Evolutionary conservation across 805 yeast genomes (phyloP).

Genomic region (Huiozyma sinensis): DNA sequence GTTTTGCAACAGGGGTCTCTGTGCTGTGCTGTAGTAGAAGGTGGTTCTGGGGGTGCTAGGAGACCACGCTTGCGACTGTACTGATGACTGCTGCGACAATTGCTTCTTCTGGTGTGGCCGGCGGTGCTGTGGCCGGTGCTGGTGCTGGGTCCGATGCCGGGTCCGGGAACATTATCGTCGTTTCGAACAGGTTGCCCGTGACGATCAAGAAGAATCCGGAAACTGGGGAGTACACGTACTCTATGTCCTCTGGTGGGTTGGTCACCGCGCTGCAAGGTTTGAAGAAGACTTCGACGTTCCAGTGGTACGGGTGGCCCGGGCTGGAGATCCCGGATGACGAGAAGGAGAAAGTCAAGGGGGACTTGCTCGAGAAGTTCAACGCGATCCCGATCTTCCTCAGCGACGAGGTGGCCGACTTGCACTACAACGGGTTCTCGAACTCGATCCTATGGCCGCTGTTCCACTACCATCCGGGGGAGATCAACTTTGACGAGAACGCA

Average conservation of each 20-base stretch:
- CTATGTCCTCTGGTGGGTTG: conserved; percentile 95
- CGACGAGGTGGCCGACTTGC: conserved; percentile 88
- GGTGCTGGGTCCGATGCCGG: neutral
- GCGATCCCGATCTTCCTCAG: conserved; percentile 83
- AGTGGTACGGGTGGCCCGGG: conserved; percentile 99
- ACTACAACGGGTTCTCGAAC: conserved; percentile 92
- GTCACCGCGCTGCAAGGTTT: conserved; percentile 93
- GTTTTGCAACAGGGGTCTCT: too few relatives aligned
- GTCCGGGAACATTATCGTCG: conserved; percentile 73
- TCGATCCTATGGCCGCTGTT: conserved; percentile 95
- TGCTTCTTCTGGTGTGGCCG: too few relatives aligned
- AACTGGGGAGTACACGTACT: conserved; percentile 59
- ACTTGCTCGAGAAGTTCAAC: conserved; percentile 64
- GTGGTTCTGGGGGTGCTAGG: too few relatives aligned
- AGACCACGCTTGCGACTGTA: too few relatives aligned
- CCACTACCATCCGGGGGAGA: conserved; percentile 98
- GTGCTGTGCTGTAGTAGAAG: too few relatives aligned
- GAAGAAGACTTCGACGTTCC: conserved; percentile 70
- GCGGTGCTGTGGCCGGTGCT: neutral
- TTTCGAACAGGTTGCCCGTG: conserved; percentile 91
- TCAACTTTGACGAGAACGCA: conserved; percentile 93
- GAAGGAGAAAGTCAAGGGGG: conserved; percentile 54
- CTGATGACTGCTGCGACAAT: too few relatives aligned
- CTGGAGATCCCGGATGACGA: conserved; percentile 75
- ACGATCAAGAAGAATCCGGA: conserved; percentile 59